A percentile compares a stretch with the other conserved stretches of the same genome.
phyloP scores from a whole-genome alignment of 2,329 filamentous ascomycete genomes.

The Diplodia seriata region DNA sequence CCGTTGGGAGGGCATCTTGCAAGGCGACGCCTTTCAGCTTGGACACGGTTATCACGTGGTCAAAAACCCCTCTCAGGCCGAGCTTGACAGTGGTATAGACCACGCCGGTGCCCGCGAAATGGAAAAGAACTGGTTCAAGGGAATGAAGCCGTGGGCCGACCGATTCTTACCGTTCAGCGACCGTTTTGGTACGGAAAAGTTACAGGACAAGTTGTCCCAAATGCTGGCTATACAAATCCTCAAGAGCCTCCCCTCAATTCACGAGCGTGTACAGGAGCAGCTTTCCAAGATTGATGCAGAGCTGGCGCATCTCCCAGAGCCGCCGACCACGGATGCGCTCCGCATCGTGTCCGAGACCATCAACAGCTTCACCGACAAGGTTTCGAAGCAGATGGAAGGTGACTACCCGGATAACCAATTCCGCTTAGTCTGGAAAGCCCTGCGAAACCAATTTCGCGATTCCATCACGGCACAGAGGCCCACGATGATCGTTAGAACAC shows the following conservation, averaged over 20 bases:
- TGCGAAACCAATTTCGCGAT: conserved; percentile 61
- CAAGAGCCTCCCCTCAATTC: conserved; percentile 51
- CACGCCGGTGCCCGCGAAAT: conserved; percentile 57
- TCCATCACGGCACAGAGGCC: conserved; percentile 45
- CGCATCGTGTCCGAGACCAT: conserved; percentile 68
- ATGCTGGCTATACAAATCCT: conserved; percentile 57
- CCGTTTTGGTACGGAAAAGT: conserved; percentile 60
- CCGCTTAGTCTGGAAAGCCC: conserved; percentile 51
- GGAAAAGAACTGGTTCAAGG: conserved; percentile 60
- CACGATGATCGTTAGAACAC: conserved; percentile 33
- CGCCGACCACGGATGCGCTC: conserved; percentile 69
- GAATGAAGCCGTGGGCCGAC: conserved; percentile 53
- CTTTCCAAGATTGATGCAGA: conserved; percentile 61
- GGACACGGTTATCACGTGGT: conserved; percentile 83
- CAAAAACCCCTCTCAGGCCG: conserved; percentile 64
- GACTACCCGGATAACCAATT: conserved; percentile 52
- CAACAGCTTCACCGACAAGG: conserved; percentile 60
- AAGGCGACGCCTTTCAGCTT: conserved; percentile 66
- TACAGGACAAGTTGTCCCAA: conserved; percentile 58
- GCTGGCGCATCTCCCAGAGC: conserved; percentile 68
- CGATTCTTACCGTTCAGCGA: conserved; percentile 48
- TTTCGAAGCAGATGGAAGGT: conserved; percentile 63
- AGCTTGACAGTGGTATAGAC: conserved; percentile 54
- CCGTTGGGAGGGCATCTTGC: conserved; percentile 70
- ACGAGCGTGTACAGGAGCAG: conserved; percentile 53